Percentiles rank a stretch among this genome's conserved stretches.
Conservation (phyloP, 129 eudicot genomes). For the Arctium minus region DNA sequence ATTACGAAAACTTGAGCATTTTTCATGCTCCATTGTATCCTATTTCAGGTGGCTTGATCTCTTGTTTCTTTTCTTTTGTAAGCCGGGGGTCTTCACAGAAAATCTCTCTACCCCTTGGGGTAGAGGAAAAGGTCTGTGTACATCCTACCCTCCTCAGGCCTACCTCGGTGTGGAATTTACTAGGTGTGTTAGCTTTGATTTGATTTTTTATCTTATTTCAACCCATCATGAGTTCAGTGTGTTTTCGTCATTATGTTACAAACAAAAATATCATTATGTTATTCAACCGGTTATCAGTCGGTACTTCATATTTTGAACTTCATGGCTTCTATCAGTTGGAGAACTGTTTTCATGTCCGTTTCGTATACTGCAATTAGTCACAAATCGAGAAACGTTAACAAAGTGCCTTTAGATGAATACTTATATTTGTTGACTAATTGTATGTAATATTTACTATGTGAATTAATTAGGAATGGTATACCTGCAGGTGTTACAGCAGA, state of each 20-base stretch:
- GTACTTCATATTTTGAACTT: neutral
- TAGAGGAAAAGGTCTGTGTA: too few relatives aligned
- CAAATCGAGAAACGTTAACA: neutral
- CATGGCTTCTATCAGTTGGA: neutral
- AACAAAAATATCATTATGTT: neutral
- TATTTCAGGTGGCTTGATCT: too few relatives aligned
- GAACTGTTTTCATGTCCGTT: neutral
- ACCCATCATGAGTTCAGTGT: neutral
- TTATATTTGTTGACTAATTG: neutral
- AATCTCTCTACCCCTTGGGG: too few relatives aligned
- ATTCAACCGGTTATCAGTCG: neutral
- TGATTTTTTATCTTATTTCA: too few relatives aligned
- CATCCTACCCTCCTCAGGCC: too few relatives aligned
- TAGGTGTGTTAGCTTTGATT: too few relatives aligned
- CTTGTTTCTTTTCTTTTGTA: too few relatives aligned
- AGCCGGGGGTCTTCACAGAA: too few relatives aligned
- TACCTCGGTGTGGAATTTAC: too few relatives aligned
- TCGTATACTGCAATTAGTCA: neutral
- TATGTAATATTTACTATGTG: neutral
- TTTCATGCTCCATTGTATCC: too few relatives aligned
- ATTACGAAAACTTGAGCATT: too few relatives aligned
- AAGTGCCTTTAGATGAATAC: neutral
- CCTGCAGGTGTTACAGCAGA: constrained; percentile 82
- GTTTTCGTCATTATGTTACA: neutral
- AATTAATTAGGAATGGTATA: constrained; percentile 7